Evolutionary conservation across 768 basidiomycete genomes (phyloP), one percentile per base, ranked within the genome.

Genomic region (Tephrocybe sp.): DNA sequence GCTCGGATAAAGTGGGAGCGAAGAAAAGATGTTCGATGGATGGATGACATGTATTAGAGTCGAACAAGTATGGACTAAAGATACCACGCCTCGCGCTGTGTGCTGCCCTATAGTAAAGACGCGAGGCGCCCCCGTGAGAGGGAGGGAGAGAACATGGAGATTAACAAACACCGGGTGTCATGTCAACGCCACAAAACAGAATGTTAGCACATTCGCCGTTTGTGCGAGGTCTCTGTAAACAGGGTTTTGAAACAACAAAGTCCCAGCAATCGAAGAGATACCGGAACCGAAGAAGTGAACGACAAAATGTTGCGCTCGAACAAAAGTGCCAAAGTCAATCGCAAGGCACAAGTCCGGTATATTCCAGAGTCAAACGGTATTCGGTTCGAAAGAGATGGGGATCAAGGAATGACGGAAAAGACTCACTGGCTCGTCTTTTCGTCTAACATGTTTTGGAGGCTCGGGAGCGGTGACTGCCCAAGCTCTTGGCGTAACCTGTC

Each of bases 401-500:
- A 43, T 24, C 51, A 45, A 42, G 4, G 43, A 32, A 49, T 53
- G 38, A 32, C 11, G 1, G 12, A 45, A 46, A 24, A 11, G 14
- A 76, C 74, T 60, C 53, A 80, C 77, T 76, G 74, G 11, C 73
- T 66, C 9, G 70, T 78, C 72, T 78, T 88, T 60, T 91, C 90
- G 40, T 93, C 90, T 32, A 93, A 67, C 25, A 83, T 88, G 26
- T 73, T 71, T 58, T 92, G 88, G 39, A 93, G 59, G 59, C 77
- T 84, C 2, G 88, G 89, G 11, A 91, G 67, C 2, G 90, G 83
- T 0, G 80, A 70, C 58, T 92, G 85, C 0, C 89, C 90, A 6
- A 93, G 81, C 62, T 93, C 90, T 45, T 74, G 73, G 34, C 90
- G 80, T 39, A 93, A 72, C 46, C 78, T 71, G 62, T 93, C 90